Percentiles rank a stretch among this genome's conserved stretches.
phyloP scores from a whole-genome alignment of 2,329 filamentous ascomycete genomes.

The Epichloe festucae region DNA sequence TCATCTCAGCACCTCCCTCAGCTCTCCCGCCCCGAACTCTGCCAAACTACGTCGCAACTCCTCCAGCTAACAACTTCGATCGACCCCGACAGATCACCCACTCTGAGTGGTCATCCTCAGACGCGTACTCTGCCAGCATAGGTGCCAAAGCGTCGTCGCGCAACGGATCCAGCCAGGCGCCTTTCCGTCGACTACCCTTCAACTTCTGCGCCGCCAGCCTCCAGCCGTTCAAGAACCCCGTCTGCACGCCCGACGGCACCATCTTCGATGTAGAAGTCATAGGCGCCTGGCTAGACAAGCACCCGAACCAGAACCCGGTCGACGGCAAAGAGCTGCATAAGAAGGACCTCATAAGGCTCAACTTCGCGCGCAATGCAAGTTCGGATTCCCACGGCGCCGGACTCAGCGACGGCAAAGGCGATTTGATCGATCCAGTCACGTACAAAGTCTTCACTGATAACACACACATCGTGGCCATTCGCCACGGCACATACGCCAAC shows the following conservation, averaged over 20 bases:
- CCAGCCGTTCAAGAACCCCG: conserved; percentile 87
- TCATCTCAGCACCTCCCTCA: neutral
- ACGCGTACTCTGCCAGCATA: conserved; percentile 73
- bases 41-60: neutral
- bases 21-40: neutral
- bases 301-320: conserved; percentile 75
- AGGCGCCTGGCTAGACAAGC: conserved; percentile 83
- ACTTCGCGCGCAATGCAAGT: conserved; percentile 84
- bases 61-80: neutral
- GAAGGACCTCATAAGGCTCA: conserved; percentile 77
- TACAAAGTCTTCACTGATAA: conserved; percentile 98
- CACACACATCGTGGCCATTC: conserved; percentile 85
- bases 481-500: conserved; percentile 72
- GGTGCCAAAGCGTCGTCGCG: conserved; percentile 51
- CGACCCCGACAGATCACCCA: conserved; percentile 58
- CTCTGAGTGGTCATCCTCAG: conserved; percentile 89
- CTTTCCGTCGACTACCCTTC: conserved; percentile 85
- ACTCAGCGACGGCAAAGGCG: conserved; percentile 45
- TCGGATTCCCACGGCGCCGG: conserved; percentile 35
- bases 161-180: conserved; percentile 32
- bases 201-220: conserved; percentile 96
- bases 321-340: conserved; percentile 66
- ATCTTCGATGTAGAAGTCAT: conserved; percentile 96
- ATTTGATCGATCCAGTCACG: conserved; percentile 91
- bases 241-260: conserved; percentile 76